phyloP scores from a whole-genome alignment of 345 rosid genomes.

The Eucalyptus globulus region DNA sequence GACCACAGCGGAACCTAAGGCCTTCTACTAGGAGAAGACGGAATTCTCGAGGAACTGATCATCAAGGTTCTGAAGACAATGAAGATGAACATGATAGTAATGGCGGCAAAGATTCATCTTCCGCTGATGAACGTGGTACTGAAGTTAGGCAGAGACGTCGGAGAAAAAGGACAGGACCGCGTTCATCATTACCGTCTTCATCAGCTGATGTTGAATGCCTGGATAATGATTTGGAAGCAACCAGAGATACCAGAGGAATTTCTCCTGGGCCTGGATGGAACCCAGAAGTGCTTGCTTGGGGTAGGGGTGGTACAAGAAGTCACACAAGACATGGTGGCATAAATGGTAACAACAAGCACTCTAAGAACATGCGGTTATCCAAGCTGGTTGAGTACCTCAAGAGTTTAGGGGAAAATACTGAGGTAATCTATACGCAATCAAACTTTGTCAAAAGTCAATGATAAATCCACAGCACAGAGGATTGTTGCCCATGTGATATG shows the following conservation, averaged over 20 bases:
- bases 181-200: constrained; percentile 45
- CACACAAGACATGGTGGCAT: constrained; percentile 67
- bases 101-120: constrained; percentile 64
- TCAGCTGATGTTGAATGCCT: constrained; percentile 39
- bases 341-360: constrained; percentile 36
- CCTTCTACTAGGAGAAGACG: constrained; percentile 43
- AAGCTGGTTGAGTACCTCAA: constrained; percentile 66
- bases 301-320: constrained; percentile 86
- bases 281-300: constrained; percentile 81
- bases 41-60: constrained; percentile 41
- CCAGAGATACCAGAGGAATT: constrained; percentile 46
- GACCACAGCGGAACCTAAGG: constrained; percentile 44
- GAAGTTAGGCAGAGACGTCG: constrained; percentile 43
- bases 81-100: constrained; percentile 61
- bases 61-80: constrained; percentile 51
- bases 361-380: constrained; percentile 52
- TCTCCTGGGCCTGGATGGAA: constrained; percentile 71
- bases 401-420: constrained; percentile 44
- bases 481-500: background rate
- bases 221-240: constrained; percentile 45
- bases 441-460: background rate
- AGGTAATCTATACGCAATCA: constrained; percentile 27
- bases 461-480: background rate
- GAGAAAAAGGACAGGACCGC: constrained; percentile 27
- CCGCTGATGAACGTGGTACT: constrained; percentile 49